Conservation (phyloP, 164 flowering plant genomes). For the Taxillus chinensis region DNA sequence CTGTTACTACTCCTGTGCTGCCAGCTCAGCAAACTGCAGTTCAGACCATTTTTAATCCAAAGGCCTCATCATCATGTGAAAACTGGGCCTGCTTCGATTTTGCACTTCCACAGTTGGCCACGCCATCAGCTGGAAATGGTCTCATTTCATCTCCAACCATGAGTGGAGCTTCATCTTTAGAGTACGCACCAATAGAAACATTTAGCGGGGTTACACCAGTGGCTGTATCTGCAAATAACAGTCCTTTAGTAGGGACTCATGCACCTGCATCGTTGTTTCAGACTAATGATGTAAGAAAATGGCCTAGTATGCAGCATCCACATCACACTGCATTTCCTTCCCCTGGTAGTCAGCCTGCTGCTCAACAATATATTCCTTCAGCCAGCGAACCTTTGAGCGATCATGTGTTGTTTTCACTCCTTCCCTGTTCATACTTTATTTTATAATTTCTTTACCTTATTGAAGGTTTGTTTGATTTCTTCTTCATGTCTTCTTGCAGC, state of each 20-base stretch:
- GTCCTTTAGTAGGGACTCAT: constrained; percentile 12
- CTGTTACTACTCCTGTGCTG: constrained; percentile 13
- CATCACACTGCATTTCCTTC: constrained; percentile 33
- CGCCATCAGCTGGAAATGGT: constrained; percentile 35
- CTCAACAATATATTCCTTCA: constrained; percentile 24
- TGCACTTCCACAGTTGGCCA: constrained; percentile 41
- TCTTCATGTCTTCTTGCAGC: constrained; percentile 23
- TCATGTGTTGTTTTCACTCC: constrained; percentile 30
- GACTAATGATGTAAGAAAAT: constrained; percentile 28
- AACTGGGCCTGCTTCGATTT: constrained; percentile 94
- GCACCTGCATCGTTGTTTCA: constrained; percentile 9
- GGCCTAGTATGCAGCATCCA: constrained; percentile 36
- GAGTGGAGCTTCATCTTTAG: constrained; percentile 11
- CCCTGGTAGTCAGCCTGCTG: constrained; percentile 20
- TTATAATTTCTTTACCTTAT: background rate
- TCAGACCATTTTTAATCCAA: constrained; percentile 32
- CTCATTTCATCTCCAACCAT: background rate
- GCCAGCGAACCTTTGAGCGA: constrained; percentile 30
- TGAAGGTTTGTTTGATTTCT: background rate
- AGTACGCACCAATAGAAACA: constrained; percentile 2
- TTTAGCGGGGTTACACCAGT: constrained; percentile 13
- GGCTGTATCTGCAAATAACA: constrained; percentile 5
- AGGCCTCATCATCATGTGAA: constrained; percentile 27
- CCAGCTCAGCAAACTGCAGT: constrained; percentile 26
- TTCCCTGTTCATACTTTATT: too few relatives aligned